phyloP scores from a whole-genome alignment of 2,329 filamentous ascomycete genomes.

The Monosporascus sp. region DNA sequence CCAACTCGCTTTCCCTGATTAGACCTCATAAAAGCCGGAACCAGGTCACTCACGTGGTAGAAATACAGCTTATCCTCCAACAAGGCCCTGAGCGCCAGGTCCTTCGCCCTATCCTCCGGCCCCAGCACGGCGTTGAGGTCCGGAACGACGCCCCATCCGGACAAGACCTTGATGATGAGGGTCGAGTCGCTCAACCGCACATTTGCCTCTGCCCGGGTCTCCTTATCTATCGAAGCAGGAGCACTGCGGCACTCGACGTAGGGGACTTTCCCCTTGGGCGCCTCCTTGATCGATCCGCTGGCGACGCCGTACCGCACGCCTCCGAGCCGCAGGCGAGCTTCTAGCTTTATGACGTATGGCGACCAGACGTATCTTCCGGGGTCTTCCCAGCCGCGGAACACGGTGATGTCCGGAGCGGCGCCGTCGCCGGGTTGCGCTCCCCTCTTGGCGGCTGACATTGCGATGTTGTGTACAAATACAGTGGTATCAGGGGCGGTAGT shows the following conservation, averaged over 20 bases:
- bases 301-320: conserved; percentile 40
- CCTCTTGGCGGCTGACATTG: not conserved
- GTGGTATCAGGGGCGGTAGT: too few relatives aligned
- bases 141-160: conserved; percentile 33
- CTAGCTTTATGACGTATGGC: conserved; percentile 58
- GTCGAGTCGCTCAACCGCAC: conserved; percentile 44
- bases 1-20: too few relatives aligned
- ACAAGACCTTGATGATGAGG: conserved; percentile 46
- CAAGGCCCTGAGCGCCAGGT: conserved; percentile 48
- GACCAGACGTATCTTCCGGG: conserved; percentile 48
- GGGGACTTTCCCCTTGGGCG: conserved; percentile 56
- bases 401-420: conserved; percentile 22
- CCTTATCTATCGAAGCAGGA: not conserved
- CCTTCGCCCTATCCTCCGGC: conserved; percentile 35
- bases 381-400: conserved; percentile 46
- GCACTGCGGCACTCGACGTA: conserved; percentile 38
- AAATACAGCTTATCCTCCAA: conserved; percentile 59
- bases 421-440: not conserved
- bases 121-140: conserved; percentile 45
- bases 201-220: conserved; percentile 1
- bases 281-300: conserved; percentile 37
- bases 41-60: conserved; percentile 35
- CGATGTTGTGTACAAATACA: too few relatives aligned
- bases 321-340: conserved; percentile 53
- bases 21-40: not conserved